Evolutionary conservation across 768 basidiomycete species (phyloP).

Genomic region (Coprinopsis cinerea): DNA sequence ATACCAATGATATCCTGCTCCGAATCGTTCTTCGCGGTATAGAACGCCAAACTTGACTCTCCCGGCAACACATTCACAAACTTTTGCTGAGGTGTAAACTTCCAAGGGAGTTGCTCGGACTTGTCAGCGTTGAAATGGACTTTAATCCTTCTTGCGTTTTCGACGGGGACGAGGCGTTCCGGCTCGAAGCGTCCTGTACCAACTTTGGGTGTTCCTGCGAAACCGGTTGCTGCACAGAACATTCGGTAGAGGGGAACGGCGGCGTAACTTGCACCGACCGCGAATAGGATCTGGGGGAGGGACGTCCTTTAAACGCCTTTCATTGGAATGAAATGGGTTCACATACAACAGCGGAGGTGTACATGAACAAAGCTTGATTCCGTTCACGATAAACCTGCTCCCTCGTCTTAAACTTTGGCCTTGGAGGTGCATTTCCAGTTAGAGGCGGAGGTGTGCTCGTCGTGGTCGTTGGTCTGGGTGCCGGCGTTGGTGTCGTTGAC

Average conservation of each 20-base stretch:
- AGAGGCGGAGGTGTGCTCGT: too few relatives aligned
- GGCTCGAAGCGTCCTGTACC: slow-evolving; percentile 80
- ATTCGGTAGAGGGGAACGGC: slow-evolving; percentile 96
- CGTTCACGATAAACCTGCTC: slow-evolving; percentile 42
- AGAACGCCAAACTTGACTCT: slow-evolving; percentile 95
- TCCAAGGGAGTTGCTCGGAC: slow-evolving; percentile 88
- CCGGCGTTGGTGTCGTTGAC: neutral
- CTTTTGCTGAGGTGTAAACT: slow-evolving; percentile 86
- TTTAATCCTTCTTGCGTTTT: slow-evolving; percentile 69
- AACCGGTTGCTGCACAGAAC: slow-evolving; percentile 97
- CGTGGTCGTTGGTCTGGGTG: neutral
- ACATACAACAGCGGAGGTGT: slow-evolving; percentile 75
- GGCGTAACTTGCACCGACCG: slow-evolving; percentile 88
- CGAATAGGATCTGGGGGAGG: slow-evolving; percentile 65
- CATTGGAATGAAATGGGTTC: too few relatives aligned
- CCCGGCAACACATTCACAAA: slow-evolving; percentile 88
- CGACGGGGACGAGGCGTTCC: slow-evolving; percentile 75
- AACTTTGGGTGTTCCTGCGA: slow-evolving; percentile 90
- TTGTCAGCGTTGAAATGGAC: slow-evolving; percentile 95
- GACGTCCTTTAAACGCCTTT: too few relatives aligned
- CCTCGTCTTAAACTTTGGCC: slow-evolving; percentile 18
- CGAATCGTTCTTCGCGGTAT: slow-evolving; percentile 84
- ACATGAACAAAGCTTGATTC: slow-evolving; percentile 79
- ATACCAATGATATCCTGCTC: slow-evolving; percentile 92
- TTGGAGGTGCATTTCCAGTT: neutral